Evolutionary conservation across 2,329 filamentous ascomycete genomes (phyloP), one percentile per base, ranked within the genome.

Genomic region (Sclerotinia sclerotiorum): DNA sequence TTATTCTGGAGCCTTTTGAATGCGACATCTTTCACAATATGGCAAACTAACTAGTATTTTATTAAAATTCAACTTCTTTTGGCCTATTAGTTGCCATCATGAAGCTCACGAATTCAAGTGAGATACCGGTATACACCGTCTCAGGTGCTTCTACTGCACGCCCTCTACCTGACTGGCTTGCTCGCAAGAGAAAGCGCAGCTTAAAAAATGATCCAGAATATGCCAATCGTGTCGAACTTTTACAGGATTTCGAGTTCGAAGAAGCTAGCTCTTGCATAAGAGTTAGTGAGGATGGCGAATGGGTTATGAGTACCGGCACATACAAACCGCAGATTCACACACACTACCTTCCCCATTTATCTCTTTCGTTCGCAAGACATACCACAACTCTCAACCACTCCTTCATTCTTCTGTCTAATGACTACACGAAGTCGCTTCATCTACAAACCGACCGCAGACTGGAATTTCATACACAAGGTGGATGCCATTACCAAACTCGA

Each of bases 241-340:
- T 99, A 49, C 95, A 99, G 77, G 95, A 99, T 78, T 99, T 99
- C 79, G 94, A 96, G 77, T 98, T 99, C 76, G 94, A 97, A 76
- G 94, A 97, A 80, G 94, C 96, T 52, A 97, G 93, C 77, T 88
- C 90, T 73, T 97, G 94, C 78, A 88, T 99, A 71, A 87, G 93
- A 62, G 87, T 95, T 71, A 97, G 92, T 75, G 94, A 97, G 69
- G 95, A 99, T 86, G 94, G 94, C 61, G 90, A 98, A 78, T 99
- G 95, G 94, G 88, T 95, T 52, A 95, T 97, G 92, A 96, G 92
- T 76, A 96, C 94, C 65, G 93, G 93, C 82, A 89, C 87, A 66
- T 90, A 88, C 79, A 87, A 84, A 79, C 83, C 91, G 1, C 92
- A 97, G 79, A 97, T 98, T 69, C 95, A 98, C 77, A 90, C 92